phyloP scores from a whole-genome alignment of 495 filamentous ascomycete species.

The Xylaria bambusicola region DNA sequence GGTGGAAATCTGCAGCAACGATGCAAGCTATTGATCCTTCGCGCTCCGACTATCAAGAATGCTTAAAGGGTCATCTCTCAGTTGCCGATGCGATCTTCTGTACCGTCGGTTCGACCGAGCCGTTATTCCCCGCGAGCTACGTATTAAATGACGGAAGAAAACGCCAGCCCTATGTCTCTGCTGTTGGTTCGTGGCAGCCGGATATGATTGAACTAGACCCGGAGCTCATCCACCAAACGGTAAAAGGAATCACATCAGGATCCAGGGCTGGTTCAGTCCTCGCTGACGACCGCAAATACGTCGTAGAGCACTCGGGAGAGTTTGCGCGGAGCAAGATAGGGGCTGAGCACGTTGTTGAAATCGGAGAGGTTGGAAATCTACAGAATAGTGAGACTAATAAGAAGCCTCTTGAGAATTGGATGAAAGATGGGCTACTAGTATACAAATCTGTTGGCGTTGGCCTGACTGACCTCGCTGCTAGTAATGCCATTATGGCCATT shows the following conservation, averaged over 20 bases:
- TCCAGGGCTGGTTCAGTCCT: conserved; percentile 13
- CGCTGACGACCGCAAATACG: conserved; percentile 14
- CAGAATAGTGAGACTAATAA: conserved; percentile 38
- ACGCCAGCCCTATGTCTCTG: conserved; percentile 64
- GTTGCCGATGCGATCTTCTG: conserved; percentile 69
- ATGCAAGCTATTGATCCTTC: conserved; percentile 3
- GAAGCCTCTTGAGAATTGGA: conserved; percentile 58
- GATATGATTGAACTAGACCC: conserved; percentile 77
- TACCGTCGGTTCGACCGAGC: conserved; percentile 30
- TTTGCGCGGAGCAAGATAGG: conserved; percentile 66
- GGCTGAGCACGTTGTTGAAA: conserved; percentile 65
- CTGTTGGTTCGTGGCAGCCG: conserved; percentile 71
- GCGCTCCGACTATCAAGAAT: conserved; percentile 1
- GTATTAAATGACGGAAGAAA: conserved; percentile 64
- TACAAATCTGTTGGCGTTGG: conserved; percentile 69
- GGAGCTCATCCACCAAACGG: conserved; percentile 65
- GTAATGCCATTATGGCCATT: conserved; percentile 64
- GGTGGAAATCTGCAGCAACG: conserved; percentile 9
- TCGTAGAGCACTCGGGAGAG: conserved; percentile 71
- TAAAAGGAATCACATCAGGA: conserved; percentile 34
- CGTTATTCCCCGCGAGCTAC: conserved; percentile 37
- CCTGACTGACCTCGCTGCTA: conserved; percentile 66
- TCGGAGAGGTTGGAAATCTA: conserved; percentile 73
- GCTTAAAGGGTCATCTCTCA: conserved; percentile 45
- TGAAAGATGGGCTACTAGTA: conserved; percentile 69